phyloP scores from a whole-genome alignment of 345 rosid genomes.

The Syzygium jambos region DNA sequence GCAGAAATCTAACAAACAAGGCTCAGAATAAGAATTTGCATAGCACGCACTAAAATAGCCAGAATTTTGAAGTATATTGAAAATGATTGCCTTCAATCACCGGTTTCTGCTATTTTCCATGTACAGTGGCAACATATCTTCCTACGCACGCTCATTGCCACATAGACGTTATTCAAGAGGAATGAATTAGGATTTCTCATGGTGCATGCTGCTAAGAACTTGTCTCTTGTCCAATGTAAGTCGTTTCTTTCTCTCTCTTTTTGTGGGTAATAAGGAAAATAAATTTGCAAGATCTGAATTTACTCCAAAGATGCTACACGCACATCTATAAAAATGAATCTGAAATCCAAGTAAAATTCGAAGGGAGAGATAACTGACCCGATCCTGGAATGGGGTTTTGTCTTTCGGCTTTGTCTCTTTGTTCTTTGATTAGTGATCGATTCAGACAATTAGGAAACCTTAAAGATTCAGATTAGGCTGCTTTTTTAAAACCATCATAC shows the following conservation, averaged over 20 bases:
- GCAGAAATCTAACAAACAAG: neutral
- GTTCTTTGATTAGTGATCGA: neutral
- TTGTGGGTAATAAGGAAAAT: neutral
- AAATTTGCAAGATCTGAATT: neutral
- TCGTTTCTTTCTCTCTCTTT: neutral
- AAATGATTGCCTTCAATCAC: neutral
- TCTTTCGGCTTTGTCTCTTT: neutral
- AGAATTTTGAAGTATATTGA: neutral
- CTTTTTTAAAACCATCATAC: neutral
- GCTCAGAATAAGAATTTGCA: neutral
- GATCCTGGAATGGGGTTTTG: neutral
- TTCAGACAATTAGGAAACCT: neutral
- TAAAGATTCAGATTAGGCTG: neutral
- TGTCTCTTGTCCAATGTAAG: neutral
- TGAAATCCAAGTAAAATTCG: neutral
- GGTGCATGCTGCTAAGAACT: neutral
- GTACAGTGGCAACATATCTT: neutral
- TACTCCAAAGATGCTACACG: neutral
- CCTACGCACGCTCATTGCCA: neutral
- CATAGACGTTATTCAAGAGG: neutral
- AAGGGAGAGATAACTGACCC: neutral
- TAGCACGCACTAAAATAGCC: neutral
- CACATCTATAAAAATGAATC: neutral
- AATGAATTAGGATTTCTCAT: neutral
- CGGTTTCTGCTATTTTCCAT: neutral